A percentile compares a stretch with the other conserved stretches of the same genome.
Conservation (phyloP, 148 eudicot species). For the Arctostaphylos glauca region DNA sequence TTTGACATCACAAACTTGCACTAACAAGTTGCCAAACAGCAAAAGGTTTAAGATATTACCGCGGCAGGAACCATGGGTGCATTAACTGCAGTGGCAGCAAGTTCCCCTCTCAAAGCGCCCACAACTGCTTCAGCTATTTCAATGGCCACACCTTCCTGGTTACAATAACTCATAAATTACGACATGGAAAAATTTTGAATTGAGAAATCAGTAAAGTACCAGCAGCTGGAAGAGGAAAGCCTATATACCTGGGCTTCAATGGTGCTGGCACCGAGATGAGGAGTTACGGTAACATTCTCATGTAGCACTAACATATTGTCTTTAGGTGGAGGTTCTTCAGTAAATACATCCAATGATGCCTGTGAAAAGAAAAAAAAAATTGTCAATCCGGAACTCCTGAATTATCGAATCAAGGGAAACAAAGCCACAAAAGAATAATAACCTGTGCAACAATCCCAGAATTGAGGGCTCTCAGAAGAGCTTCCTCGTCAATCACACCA, state of each 20-base stretch:
- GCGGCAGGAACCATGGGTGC: constrained; percentile 18
- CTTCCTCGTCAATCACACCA: constrained; percentile 92
- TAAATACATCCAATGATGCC: constrained; percentile 21
- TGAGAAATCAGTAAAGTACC: neutral
- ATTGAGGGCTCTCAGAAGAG: constrained; percentile 77
- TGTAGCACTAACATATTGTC: constrained; percentile 14
- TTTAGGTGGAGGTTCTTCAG: constrained; percentile 18
- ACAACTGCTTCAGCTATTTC: constrained; percentile 21
- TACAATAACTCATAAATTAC: neutral
- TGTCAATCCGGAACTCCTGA: neutral
- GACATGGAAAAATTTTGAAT: neutral
- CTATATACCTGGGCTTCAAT: constrained; percentile 21
- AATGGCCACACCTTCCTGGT: constrained; percentile 19
- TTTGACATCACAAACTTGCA: neutral
- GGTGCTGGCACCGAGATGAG: constrained; percentile 25
- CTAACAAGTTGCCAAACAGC: neutral
- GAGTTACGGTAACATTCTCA: constrained; percentile 18
- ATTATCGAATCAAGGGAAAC: constrained; percentile 1
- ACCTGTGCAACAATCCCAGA: constrained; percentile 72
- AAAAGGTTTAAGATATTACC: neutral
- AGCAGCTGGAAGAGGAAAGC: neutral
- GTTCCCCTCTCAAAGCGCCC: constrained; percentile 15
- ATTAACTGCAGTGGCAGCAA: constrained; percentile 19
- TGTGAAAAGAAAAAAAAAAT: neutral
- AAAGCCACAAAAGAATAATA: neutral